Percentiles rank a stretch among this genome's conserved stretches.
These are phyloP conservation scores for Maudiozyma bulderi DNA, from an alignment of 805 yeast genomes.

Conservation along the genomic window DNA sequence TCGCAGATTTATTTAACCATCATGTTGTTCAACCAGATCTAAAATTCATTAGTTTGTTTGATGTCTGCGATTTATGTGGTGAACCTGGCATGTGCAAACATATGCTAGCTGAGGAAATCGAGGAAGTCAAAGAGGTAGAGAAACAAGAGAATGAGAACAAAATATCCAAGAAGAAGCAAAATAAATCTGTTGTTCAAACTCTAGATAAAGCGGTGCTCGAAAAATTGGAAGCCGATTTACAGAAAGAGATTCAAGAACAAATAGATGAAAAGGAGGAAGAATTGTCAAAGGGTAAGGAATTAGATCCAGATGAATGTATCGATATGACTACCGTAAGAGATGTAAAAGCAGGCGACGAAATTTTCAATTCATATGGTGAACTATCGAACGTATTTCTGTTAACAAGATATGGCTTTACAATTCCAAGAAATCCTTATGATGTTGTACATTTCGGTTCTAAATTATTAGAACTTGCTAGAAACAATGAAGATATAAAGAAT, in stretches of 20 bases:
- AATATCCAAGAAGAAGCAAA: constrained; percentile 1
- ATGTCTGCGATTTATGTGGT: constrained; percentile 47
- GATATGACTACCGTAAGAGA: constrained; percentile 47
- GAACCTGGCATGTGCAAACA: constrained; percentile 35
- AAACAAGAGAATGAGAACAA: constrained; percentile 1
- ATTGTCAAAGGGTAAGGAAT: constrained; percentile 1
- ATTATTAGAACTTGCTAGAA: constrained; percentile 8
- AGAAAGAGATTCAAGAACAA: constrained; percentile 1
- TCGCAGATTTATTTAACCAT: constrained; percentile 86
- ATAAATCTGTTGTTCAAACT: constrained; percentile 6
- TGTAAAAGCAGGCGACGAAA: constrained; percentile 44
- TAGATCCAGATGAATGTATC: constrained; percentile 45
- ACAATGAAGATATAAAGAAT: constrained; percentile 6
- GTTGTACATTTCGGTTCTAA: constrained; percentile 43
- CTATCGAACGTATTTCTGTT: constrained; percentile 55
- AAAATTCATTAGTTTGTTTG: constrained; percentile 50
- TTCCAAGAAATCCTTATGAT: constrained; percentile 45
- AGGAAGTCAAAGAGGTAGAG: constrained; percentile 7
- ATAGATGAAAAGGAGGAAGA: constrained; percentile 14
- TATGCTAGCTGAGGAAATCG: constrained; percentile 17
- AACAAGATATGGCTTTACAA: constrained; percentile 71
- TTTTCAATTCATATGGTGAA: constrained; percentile 79
- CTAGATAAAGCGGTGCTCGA: constrained; percentile 33
- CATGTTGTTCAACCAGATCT: constrained; percentile 47
- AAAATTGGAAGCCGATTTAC: neutral